phyloP scores from a whole-genome alignment of 768 basidiomycete genomes.

The Leccinum barrowsii region DNA sequence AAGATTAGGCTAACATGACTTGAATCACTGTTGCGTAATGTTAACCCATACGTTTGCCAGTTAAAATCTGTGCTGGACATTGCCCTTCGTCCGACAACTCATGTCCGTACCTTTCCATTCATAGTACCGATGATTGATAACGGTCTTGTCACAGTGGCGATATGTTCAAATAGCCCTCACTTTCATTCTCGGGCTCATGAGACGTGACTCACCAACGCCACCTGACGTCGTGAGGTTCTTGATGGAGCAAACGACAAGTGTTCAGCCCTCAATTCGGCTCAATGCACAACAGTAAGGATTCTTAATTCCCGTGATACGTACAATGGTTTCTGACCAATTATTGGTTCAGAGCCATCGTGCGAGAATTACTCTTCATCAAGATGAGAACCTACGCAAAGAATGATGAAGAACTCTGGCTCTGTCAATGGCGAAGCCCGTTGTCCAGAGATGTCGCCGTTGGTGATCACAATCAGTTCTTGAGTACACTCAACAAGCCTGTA shows the following conservation, averaged over 20 bases:
- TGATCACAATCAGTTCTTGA: slow-evolving; percentile 50
- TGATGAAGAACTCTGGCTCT: slow-evolving; percentile 66
- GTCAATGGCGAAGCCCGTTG: slow-evolving; percentile 68
- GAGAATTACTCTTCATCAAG: slow-evolving; percentile 66
- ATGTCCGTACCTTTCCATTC: slow-evolving; percentile 46
- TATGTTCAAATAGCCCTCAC: slow-evolving; percentile 70
- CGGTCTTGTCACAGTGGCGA: slow-evolving; percentile 58
- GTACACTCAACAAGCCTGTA: slow-evolving; percentile 41
- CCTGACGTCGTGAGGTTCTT: slow-evolving; percentile 60
- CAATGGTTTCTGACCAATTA: not conserved
- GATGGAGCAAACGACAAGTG: slow-evolving; percentile 61
- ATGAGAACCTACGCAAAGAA: slow-evolving; percentile 68
- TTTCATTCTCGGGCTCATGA: slow-evolving; percentile 58
- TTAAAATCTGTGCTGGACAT: slow-evolving; percentile 57
- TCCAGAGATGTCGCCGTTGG: slow-evolving; percentile 41
- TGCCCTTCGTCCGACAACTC: slow-evolving; percentile 60
- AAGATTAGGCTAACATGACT: slow-evolving; percentile 10
- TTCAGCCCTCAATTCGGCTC: slow-evolving; percentile 65
- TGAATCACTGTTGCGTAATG: not conserved
- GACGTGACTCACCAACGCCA: slow-evolving; percentile 55
- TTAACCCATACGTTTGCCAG: slow-evolving; percentile 33
- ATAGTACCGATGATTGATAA: slow-evolving; percentile 5
- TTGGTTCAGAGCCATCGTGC: slow-evolving; percentile 55
- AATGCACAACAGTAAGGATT: slow-evolving; percentile 56
- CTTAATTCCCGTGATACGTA: not conserved